A percentile compares a stretch with the other conserved stretches of the same genome.
Evolutionary conservation across 73 alveolate genomes (phyloP).

Genomic region (Durusdinium trenchii): DNA sequence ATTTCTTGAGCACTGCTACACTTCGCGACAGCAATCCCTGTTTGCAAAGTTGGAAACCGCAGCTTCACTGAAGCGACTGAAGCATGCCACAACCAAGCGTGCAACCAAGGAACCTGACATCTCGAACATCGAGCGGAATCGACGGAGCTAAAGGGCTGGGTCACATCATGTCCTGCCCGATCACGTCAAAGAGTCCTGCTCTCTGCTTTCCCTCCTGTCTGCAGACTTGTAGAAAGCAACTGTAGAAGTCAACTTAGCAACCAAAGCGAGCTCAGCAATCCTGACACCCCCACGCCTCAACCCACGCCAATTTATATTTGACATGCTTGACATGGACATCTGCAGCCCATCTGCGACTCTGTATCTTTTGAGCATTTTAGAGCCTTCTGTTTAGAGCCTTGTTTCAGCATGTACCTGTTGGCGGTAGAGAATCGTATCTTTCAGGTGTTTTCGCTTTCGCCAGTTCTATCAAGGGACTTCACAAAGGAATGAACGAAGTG

Average conservation of each 20-base stretch:
- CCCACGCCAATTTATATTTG: neutral
- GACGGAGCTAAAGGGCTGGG: neutral
- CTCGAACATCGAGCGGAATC: neutral
- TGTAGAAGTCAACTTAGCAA: neutral
- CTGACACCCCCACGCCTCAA: too few relatives aligned
- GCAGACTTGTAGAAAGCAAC: neutral
- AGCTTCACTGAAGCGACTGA: too few relatives aligned
- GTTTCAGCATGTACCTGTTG: neutral
- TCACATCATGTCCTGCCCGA: neutral
- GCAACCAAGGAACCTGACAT: neutral
- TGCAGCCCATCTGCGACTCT: neutral
- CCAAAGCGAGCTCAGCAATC: neutral
- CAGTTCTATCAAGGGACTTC: neutral
- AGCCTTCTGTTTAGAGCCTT: neutral
- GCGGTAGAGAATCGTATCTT: neutral
- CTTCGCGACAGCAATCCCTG: neutral
- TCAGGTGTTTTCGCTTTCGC: neutral
- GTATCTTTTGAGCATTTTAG: neutral
- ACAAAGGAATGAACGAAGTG: neutral
- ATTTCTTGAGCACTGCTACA: neutral
- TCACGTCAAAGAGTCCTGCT: neutral
- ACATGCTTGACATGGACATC: neutral
- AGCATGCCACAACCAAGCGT: neutral
- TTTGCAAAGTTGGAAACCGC: neutral
- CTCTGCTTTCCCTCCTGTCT: neutral